phyloP scores from a whole-genome alignment of 495 filamentous ascomycete genomes.

The Xylaria telfairii region DNA sequence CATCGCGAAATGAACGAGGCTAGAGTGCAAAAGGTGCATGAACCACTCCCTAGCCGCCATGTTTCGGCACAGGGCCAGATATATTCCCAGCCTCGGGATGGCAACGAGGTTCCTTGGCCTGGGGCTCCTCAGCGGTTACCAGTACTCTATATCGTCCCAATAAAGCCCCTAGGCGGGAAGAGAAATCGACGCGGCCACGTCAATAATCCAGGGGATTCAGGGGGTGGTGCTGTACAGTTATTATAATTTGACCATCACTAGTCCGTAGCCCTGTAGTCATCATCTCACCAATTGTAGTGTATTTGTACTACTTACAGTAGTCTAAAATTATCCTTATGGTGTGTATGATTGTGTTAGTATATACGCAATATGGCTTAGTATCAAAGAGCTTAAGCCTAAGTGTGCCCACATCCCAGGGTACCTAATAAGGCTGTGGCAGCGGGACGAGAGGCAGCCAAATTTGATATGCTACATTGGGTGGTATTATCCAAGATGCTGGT shows the following conservation, averaged over 20 bases:
- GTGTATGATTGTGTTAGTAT: constrained; percentile 1
- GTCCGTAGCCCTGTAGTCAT: too few relatives aligned
- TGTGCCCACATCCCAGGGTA: not conserved
- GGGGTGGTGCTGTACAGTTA: not conserved
- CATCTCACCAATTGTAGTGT: not conserved
- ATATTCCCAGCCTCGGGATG: not conserved
- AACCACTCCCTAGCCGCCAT: not conserved
- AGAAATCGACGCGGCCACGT: not conserved
- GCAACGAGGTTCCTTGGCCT: not conserved
- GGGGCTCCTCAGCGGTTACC: not conserved
- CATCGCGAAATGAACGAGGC: not conserved
- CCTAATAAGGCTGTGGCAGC: not conserved
- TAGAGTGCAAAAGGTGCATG: not conserved
- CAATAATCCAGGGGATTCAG: not conserved
- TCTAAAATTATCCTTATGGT: constrained; percentile 22
- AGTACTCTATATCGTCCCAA: not conserved
- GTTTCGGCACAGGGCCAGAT: not conserved
- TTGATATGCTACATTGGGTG: not conserved
- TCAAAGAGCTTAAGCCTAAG: not conserved
- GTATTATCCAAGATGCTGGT: not conserved
- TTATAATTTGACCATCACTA: not conserved
- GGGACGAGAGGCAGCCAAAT: constrained; percentile 11
- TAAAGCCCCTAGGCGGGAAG: not conserved
- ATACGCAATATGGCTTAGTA: not conserved
- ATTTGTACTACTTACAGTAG: not conserved